phyloP scores from a whole-genome alignment of 2,329 filamentous ascomycete genomes.

The Colletotrichum liriopes region DNA sequence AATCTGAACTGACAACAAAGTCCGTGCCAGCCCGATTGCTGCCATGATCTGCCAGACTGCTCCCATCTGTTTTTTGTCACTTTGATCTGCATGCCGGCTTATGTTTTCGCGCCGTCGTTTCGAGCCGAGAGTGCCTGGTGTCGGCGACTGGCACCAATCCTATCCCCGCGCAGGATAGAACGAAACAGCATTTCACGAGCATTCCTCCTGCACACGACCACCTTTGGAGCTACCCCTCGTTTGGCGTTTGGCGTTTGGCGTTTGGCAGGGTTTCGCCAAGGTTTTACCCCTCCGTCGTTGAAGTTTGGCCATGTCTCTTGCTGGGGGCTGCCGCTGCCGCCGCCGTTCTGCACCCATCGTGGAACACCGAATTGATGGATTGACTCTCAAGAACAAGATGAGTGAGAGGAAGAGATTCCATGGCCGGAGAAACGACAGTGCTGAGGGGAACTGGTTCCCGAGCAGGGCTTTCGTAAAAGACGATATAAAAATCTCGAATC shows the following conservation, averaged over 20 bases:
- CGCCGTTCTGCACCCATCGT: background rate
- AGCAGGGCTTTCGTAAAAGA: background rate
- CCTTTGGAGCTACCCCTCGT: background rate
- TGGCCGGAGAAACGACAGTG: background rate
- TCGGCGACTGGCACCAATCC: conserved; percentile 5
- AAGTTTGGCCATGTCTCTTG: background rate
- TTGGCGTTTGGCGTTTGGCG: background rate
- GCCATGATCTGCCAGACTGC: background rate
- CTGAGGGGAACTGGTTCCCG: background rate
- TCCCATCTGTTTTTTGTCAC: conserved; percentile 1
- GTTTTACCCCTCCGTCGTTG: conserved; percentile 18
- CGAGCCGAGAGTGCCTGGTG: background rate
- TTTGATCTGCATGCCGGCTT: conserved; percentile 2
- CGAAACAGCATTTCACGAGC: conserved; percentile 1
- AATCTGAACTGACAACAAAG: background rate
- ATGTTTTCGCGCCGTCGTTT: conserved; percentile 3
- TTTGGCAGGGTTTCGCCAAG: conserved; percentile 23
- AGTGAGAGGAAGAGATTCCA: background rate
- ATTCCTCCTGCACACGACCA: background rate
- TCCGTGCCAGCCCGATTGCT: background rate
- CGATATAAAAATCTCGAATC: conserved; percentile 17
- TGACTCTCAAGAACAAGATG: background rate
- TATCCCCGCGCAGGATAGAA: conserved; percentile 3
- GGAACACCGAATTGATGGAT: background rate
- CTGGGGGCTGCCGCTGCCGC: background rate